phyloP scores from a whole-genome alignment of 495 filamentous ascomycete species.

The Thozetella sp. region DNA sequence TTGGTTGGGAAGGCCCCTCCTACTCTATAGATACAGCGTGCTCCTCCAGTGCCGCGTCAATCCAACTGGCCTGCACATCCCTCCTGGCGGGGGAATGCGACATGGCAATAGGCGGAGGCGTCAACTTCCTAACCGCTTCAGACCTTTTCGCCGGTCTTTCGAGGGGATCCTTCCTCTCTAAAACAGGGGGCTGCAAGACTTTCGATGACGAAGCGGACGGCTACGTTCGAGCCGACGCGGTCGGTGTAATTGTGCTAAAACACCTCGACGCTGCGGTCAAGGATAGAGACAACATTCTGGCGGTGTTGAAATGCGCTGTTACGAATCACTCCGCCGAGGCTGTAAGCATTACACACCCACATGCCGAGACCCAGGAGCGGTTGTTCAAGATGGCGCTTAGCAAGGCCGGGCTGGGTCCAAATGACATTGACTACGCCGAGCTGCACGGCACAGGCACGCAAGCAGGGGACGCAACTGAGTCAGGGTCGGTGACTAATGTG shows the following conservation, averaged over 20 bases:
- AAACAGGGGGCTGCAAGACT: constrained; percentile 24
- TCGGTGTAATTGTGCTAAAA: constrained; percentile 48
- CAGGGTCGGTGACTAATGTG: constrained; percentile 62
- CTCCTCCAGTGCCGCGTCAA: constrained; percentile 36
- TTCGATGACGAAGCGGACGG: constrained; percentile 45
- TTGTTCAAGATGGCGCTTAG: constrained; percentile 61
- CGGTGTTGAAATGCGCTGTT: constrained; percentile 49
- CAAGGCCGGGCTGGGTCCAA: constrained; percentile 56
- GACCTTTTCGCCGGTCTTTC: constrained; percentile 67
- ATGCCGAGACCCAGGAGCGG: constrained; percentile 60
- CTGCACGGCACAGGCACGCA: constrained; percentile 79
- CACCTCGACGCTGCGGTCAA: constrained; percentile 44
- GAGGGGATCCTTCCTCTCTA: constrained; percentile 36
- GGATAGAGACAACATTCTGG: constrained; percentile 54
- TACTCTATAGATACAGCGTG: constrained; percentile 48
- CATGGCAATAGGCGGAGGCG: constrained; percentile 61
- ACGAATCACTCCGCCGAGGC: constrained; percentile 61
- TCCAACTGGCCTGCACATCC: constrained; percentile 58
- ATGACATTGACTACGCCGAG: constrained; percentile 69
- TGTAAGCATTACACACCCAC: constrained; percentile 66
- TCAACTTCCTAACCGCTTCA: constrained; percentile 67
- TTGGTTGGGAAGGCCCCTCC: constrained; percentile 34
- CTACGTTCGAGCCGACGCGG: constrained; percentile 40
- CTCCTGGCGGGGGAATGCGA: constrained; percentile 73
- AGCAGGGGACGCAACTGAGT: constrained; percentile 68